Evolutionary conservation across 495 filamentous ascomycete genomes (phyloP).

Genomic region (Daldinia bambusicola): DNA sequence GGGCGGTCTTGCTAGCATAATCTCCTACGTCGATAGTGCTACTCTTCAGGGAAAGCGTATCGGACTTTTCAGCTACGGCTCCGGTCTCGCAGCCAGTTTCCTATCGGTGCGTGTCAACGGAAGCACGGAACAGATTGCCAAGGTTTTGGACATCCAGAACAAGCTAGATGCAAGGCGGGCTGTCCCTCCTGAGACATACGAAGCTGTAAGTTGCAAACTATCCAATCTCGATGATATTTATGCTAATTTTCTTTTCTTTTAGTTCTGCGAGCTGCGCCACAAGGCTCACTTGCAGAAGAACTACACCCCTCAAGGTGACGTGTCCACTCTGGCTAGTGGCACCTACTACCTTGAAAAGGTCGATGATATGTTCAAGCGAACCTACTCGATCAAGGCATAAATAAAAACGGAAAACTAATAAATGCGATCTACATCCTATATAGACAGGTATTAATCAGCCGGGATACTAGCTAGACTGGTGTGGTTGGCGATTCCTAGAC

Average conservation of each 20-base stretch:
- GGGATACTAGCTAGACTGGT: conserved; percentile 23
- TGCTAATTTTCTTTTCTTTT: conserved; percentile 33
- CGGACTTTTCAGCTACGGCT: conserved; percentile 94
- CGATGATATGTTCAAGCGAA: conserved; percentile 95
- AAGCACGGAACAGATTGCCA: conserved; percentile 75
- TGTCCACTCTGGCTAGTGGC: conserved; percentile 78
- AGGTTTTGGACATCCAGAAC: conserved; percentile 82
- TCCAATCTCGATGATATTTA: not conserved
- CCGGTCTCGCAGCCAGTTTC: conserved; percentile 87
- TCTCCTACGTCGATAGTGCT: conserved; percentile 75
- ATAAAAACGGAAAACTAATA: conserved; percentile 12
- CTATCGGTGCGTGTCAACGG: conserved; percentile 88
- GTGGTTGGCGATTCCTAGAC: conserved; percentile 25
- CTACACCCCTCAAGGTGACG: conserved; percentile 80
- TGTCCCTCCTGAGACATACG: conserved; percentile 86
- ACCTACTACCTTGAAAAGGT: conserved; percentile 91
- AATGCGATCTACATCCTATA: conserved; percentile 37
- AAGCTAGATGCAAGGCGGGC: conserved; percentile 75
- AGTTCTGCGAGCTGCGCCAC: conserved; percentile 95
- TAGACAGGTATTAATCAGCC: conserved; percentile 36
- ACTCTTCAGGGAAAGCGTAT: conserved; percentile 84
- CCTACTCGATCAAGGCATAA: conserved; percentile 89
- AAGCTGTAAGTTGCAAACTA: conserved; percentile 68
- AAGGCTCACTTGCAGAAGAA: conserved; percentile 93
- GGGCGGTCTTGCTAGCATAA: conserved; percentile 79